These are phyloP conservation scores for Rhododendron henanense DNA, from an alignment of 148 eudicot genomes.

Conservation along the genomic window DNA sequence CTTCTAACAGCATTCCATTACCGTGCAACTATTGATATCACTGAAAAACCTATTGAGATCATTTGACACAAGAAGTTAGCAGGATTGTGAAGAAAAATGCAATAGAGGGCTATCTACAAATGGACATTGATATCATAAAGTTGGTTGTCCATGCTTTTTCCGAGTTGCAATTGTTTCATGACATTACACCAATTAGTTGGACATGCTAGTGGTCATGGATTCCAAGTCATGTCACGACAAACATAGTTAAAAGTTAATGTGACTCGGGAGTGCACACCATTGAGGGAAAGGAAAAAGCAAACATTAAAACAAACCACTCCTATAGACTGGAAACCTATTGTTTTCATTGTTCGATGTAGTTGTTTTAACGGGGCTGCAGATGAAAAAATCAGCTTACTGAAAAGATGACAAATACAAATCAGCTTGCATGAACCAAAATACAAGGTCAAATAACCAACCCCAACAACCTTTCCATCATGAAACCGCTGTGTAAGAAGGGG, in stretches of 20 bases:
- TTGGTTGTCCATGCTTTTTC: not conserved
- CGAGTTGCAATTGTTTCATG: not conserved
- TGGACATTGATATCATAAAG: not conserved
- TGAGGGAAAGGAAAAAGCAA: not conserved
- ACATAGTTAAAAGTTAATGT: not conserved
- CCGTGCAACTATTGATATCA: not conserved
- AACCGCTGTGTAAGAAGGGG: not conserved
- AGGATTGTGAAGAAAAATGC: not conserved
- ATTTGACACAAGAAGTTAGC: constrained; percentile 2
- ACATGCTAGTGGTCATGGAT: not conserved
- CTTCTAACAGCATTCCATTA: not conserved
- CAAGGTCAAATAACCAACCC: not conserved
- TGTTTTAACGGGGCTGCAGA: not conserved
- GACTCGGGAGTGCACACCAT: not conserved
- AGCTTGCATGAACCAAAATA: not conserved
- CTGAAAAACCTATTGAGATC: not conserved
- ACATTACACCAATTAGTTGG: not conserved
- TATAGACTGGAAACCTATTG: not conserved
- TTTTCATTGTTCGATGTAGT: not conserved
- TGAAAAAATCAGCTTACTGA: not conserved
- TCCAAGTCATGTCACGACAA: not conserved
- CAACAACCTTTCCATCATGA: not conserved
- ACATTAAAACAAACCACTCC: not conserved
- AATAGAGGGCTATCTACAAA: not conserved
- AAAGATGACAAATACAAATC: not conserved